Base-by-base conservation (phyloP, 139 green algal genomes). In the Chlorella sp. region DNA sequence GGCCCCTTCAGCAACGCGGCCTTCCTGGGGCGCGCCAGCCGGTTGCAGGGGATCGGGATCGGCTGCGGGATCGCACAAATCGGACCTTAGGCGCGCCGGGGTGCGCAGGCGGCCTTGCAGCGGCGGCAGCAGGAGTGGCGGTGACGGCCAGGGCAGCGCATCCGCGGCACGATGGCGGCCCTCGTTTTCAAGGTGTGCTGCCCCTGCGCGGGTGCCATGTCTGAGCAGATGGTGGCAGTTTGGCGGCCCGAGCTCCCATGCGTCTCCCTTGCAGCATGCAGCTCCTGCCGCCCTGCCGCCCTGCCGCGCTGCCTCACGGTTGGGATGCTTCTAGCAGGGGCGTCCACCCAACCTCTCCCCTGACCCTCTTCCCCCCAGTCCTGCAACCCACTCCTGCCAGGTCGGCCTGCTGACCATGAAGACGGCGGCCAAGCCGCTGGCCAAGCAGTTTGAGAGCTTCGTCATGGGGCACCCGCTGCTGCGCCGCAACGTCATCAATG, bases 361-460 rank as follows among this genome's bases (percentile, higher is more conserved):
- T 69, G 17, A 38, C 63, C 4, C 12, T 36, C 25, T 16, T 11
- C 11, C 25, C 11, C 63, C 12, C 36, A 4, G 3, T 5, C 7
- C 64, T 71, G 11, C 13, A n/a, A 71, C 26, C 64, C n/a, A 21
- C 64, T 5, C 26, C 5, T 28, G 2, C 0, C 74, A 81, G 74
- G 74, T 81, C 60, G 76, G 30, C 25, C 76, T 82, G 51, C 83
- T 94, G 25, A 87, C 83, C 30, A 41, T 94, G 57, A 94, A 92
- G 65, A 94, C 91, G 38, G 70, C 74, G 28, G 47, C 90, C 51
- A 94, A 94, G 87, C 94, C 94, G 7, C 84, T 97, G 41, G 93
- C 91, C 1, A 74, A 72, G 6, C 87, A 85, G 1, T 96, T 97
- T 70, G 89, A 95, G 80, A 78, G 78, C 17, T 95, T 88, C 72